These are phyloP conservation scores for Lyophyllum semitale DNA, from an alignment of 768 basidiomycete genomes.

Conservation along the genomic window DNA sequence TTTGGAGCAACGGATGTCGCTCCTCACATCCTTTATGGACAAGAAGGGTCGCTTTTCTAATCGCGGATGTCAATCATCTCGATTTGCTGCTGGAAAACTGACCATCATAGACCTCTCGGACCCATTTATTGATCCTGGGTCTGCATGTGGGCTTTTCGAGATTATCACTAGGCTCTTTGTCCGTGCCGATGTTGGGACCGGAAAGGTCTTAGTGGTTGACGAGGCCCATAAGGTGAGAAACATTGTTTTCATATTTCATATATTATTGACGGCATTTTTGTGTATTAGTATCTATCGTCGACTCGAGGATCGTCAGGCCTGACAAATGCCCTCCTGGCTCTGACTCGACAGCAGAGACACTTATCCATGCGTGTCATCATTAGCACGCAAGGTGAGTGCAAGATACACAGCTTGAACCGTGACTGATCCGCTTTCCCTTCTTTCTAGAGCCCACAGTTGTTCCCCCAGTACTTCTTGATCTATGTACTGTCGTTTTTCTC, in stretches of 20 bases:
- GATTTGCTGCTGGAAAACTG: constrained; percentile 59
- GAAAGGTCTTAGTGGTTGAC: constrained; percentile 72
- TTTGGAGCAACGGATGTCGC: constrained; percentile 62
- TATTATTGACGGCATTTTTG: neutral
- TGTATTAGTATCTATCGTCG: constrained; percentile 58
- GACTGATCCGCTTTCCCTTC: constrained; percentile 1
- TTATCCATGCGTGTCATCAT: constrained; percentile 73
- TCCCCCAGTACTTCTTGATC: constrained; percentile 64
- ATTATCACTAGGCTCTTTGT: constrained; percentile 68
- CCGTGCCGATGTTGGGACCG: constrained; percentile 57
- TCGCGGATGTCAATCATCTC: constrained; percentile 15
- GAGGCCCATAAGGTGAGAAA: constrained; percentile 70
- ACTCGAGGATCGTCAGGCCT: constrained; percentile 47
- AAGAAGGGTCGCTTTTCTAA: constrained; percentile 14
- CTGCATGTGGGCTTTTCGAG: constrained; percentile 73
- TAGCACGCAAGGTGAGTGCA: constrained; percentile 64
- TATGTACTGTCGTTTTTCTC: constrained; percentile 65
- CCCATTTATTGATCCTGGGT: constrained; percentile 66
- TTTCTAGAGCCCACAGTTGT: constrained; percentile 69
- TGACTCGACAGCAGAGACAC: constrained; percentile 73
- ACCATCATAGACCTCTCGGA: constrained; percentile 75
- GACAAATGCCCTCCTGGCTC: constrained; percentile 55
- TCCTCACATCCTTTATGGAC: constrained; percentile 61
- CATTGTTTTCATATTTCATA: neutral
- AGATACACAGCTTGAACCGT: neutral